phyloP scores from a whole-genome alignment of 2,329 filamentous ascomycete genomes.

The Hypoxylon sp. region DNA sequence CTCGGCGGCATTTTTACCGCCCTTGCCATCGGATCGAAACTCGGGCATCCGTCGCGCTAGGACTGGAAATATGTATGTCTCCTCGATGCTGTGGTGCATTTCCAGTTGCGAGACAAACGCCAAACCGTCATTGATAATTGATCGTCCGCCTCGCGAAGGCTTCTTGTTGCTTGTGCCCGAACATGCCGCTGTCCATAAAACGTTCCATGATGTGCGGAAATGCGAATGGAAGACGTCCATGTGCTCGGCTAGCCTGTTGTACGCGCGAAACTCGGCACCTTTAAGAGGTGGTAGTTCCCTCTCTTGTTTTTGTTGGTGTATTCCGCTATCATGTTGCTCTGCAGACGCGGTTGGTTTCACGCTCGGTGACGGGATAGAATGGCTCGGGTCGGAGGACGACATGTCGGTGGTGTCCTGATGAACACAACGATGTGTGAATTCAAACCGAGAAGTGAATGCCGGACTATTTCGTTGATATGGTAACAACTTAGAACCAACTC shows the following conservation, averaged over 20 bases:
- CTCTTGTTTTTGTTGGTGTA: conserved; percentile 33
- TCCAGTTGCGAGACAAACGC: conserved; percentile 76
- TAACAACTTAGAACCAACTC: not conserved
- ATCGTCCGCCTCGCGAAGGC: conserved; percentile 60
- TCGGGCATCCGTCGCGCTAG: conserved; percentile 82
- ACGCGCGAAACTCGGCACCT: conserved; percentile 70
- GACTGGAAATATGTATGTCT: conserved; percentile 80
- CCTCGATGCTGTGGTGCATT: conserved; percentile 84
- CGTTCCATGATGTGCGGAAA: conserved; percentile 78
- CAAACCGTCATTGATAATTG: conserved; percentile 72
- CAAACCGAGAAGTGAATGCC: not conserved
- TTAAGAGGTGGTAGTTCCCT: conserved; percentile 68
- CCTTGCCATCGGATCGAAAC: conserved; percentile 59
- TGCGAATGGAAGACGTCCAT: conserved; percentile 83
- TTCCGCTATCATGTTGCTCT: not conserved
- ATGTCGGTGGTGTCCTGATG: conserved; percentile 10
- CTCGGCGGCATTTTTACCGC: conserved; percentile 58
- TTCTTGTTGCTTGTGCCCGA: conserved; percentile 23
- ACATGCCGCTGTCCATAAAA: conserved; percentile 71
- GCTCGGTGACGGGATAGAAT: not conserved
- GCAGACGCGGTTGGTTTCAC: conserved; percentile 2
- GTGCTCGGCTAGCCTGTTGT: conserved; percentile 76
- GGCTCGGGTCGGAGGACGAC: conserved; percentile 17
- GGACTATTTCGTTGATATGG: not conserved
- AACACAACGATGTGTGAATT: not conserved